Evolutionary conservation across 805 yeast species (phyloP).

Genomic region (Myxozyma lipomycoides): DNA sequence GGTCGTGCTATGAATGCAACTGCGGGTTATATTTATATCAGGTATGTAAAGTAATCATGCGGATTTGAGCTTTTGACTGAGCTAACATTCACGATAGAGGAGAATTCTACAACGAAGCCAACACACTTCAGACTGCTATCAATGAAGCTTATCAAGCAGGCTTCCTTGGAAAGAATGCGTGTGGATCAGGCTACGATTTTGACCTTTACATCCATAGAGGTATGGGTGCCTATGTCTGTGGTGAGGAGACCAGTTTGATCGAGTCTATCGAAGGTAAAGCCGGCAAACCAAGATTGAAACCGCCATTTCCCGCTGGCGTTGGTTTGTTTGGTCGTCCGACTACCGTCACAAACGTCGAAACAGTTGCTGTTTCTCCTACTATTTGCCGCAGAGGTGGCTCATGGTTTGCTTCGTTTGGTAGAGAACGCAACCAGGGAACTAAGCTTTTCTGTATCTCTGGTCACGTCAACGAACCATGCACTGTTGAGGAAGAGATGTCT

Average conservation of each 20-base stretch:
- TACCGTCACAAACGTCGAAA: slow-evolving; percentile 87
- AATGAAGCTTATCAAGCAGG: slow-evolving; percentile 84
- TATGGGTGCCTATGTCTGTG: slow-evolving; percentile 90
- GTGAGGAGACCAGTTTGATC: slow-evolving; percentile 86
- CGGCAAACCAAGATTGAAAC: slow-evolving; percentile 89
- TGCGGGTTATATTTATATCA: slow-evolving; percentile 84
- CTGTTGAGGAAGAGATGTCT: slow-evolving; percentile 92
- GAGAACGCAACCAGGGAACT: slow-evolving; percentile 80
- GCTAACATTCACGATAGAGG: slow-evolving; percentile 42
- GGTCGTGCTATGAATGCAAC: slow-evolving; percentile 92
- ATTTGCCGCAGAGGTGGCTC: slow-evolving; percentile 84
- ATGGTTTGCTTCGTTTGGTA: slow-evolving; percentile 81
- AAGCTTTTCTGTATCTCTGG: slow-evolving; percentile 85
- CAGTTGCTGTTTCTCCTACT: slow-evolving; percentile 86
- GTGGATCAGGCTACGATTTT: slow-evolving; percentile 81
- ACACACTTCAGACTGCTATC: slow-evolving; percentile 69
- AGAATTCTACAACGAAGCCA: slow-evolving; percentile 81
- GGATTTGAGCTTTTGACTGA: neutral
- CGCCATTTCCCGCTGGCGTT: slow-evolving; percentile 93
- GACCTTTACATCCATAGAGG: slow-evolving; percentile 86
- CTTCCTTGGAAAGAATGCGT: slow-evolving; percentile 74
- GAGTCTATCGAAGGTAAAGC: slow-evolving; percentile 90
- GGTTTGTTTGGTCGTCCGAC: slow-evolving; percentile 89
- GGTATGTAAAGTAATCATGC: slow-evolving; percentile 37
- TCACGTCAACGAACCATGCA: slow-evolving; percentile 87